A percentile compares a stretch with the other conserved stretches of the same genome.
Evolutionary conservation across 1,139 yeast genomes (phyloP).

Genomic region (Yamadazyma triangularis): DNA sequence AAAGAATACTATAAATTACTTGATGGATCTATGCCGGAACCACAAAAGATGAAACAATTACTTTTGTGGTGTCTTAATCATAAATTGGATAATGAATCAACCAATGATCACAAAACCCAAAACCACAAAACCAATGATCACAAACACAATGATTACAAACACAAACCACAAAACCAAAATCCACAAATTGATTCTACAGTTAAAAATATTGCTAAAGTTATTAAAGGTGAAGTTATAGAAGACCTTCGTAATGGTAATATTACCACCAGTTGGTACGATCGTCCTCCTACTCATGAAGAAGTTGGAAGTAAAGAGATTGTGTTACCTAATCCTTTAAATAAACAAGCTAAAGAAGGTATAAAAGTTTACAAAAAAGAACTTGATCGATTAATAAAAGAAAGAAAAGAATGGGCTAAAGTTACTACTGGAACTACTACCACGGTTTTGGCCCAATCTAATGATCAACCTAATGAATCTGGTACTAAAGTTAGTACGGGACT

Average conservation of each 20-base stretch:
- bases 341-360: constrained; percentile 43
- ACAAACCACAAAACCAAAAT: too few species aligned
- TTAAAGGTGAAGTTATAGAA: constrained; percentile 59
- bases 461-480: constrained; percentile 7
- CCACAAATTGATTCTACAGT: constrained; percentile 30
- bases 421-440: constrained; percentile 19
- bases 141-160: too few species aligned
- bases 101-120: constrained; percentile 22
- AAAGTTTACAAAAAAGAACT: constrained; percentile 43
- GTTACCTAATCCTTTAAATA: constrained; percentile 57
- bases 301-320: constrained; percentile 21
- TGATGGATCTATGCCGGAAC: constrained; percentile 62
- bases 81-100: constrained; percentile 36
- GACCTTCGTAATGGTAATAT: constrained; percentile 58
- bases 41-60: constrained; percentile 68
- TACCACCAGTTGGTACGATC: constrained; percentile 64
- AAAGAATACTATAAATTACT: constrained; percentile 59
- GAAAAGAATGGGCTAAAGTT: constrained; percentile 43
- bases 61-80: constrained; percentile 66
- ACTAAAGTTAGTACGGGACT: constrained; percentile 6
- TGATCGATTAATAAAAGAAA: constrained; percentile 40
- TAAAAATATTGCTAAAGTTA: constrained; percentile 54
- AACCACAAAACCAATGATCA: constrained; percentile 18
- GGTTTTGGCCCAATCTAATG: constrained; percentile 4
- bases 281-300: constrained; percentile 18